Percentiles rank a stretch among this genome's conserved stretches.
Conservation (phyloP, 306 rosid genomes). For the Fagus crenata region DNA sequence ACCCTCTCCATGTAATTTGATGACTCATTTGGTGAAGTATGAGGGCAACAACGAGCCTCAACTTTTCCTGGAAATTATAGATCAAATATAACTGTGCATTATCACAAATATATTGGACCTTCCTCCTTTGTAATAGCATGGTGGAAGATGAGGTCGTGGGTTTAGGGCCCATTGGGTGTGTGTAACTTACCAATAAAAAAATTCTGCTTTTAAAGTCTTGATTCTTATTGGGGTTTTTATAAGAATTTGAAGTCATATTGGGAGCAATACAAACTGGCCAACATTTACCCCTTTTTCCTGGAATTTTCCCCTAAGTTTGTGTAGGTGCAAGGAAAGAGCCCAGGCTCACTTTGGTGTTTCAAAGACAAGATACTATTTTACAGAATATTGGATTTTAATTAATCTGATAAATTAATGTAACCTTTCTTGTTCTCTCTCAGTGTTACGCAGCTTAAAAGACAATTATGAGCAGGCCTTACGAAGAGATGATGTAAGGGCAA, state of each 20-base stretch:
- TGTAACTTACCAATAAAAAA: background rate
- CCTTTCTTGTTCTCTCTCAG: constrained; percentile 36
- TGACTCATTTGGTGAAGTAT: background rate
- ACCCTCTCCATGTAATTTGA: background rate
- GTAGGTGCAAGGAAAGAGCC: background rate
- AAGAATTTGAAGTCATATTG: background rate
- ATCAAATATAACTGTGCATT: background rate
- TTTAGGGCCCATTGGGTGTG: no score
- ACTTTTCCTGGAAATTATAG: background rate
- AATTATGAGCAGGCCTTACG: constrained; percentile 65
- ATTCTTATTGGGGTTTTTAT: background rate
- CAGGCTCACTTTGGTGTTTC: background rate
- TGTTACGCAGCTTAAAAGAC: constrained; percentile 63
- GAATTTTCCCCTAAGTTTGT: background rate
- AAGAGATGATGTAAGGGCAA: constrained; percentile 88
- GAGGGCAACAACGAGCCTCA: background rate
- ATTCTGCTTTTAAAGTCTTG: background rate
- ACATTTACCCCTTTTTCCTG: background rate
- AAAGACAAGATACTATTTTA: background rate
- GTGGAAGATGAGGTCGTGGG: no score
- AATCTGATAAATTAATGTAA: background rate
- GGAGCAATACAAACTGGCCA: background rate
- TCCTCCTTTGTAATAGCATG: no score
- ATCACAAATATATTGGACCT: background rate
- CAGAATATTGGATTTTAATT: background rate